These are phyloP conservation scores for Globisporangium megalacanthum DNA, from an alignment of 352 stramenopile species.

Conservation along the genomic window DNA sequence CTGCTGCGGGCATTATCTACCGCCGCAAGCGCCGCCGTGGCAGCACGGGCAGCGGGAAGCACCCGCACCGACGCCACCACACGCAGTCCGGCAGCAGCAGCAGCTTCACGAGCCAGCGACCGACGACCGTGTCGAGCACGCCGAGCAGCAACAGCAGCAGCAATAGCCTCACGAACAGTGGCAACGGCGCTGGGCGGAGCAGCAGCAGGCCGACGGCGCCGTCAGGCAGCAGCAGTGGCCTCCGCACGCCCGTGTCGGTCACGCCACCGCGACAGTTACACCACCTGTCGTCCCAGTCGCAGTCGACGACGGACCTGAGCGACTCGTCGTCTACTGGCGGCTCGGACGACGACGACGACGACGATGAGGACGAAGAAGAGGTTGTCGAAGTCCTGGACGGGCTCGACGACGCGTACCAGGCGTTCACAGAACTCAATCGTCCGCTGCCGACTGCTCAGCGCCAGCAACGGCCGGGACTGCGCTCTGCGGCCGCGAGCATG, in stretches of 20 bases:
- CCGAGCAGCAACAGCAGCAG: conserved; percentile 5
- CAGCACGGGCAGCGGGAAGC: not conserved
- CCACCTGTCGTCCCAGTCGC: not conserved
- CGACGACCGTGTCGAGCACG: not conserved
- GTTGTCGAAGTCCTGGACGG: conserved; percentile 13
- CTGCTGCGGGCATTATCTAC: conserved; percentile 47
- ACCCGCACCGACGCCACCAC: not conserved
- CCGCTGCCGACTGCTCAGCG: not conserved
- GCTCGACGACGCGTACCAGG: conserved; percentile 6
- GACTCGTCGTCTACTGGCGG: conserved; percentile 44
- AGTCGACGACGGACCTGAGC: conserved; percentile 11
- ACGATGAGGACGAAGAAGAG: conserved; percentile 9
- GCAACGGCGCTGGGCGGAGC: conserved; percentile 9
- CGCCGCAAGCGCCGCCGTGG: conserved; percentile 23
- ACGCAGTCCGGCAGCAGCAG: conserved; percentile 7
- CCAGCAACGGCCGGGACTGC: not conserved
- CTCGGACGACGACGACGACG: conserved; percentile 20
- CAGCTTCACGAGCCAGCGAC: conserved; percentile 11
- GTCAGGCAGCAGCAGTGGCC: not conserved
- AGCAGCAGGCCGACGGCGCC: conserved; percentile 7
- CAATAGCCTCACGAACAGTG: conserved; percentile 3
- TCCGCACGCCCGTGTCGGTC: not conserved
- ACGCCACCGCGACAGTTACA: conserved; percentile 1
- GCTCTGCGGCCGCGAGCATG: not conserved
- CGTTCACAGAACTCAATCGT: conserved; percentile 6